Base-by-base conservation (phyloP, 2,329 filamentous ascomycete genomes). In the Ambrosiella cleistominuta region DNA sequence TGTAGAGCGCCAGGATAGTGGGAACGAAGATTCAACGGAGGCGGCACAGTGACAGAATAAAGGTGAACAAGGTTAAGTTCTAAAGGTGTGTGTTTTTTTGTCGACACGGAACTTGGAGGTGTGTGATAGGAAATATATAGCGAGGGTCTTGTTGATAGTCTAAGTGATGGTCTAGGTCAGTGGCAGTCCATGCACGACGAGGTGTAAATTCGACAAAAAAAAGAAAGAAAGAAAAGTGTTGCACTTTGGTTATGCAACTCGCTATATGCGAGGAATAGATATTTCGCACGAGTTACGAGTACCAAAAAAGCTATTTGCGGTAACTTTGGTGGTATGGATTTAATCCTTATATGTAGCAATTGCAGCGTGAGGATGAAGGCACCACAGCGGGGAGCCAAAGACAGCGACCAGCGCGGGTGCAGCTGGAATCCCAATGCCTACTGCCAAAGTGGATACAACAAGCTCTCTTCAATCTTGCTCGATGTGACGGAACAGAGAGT, bases 21-120 rank as follows among this genome's bases (percentile, higher is more conserved):
- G 42, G 51, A 42, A 54, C 38, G 15, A 56, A 60, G 27, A 56
- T 56, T 57, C 53, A 57, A 58, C 52, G 58, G 58, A 56, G 58
- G 58, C 54, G 58, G 58, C 58, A 60, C 58, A 57, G 58, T 57
- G 50, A 35, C 45, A 27, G 38, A 35, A 40, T 52, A 38, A 8
- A 57, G 38, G 51, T 37, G 51, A 19, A n/a, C 49, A 52, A 52
- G 51, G 51, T 15, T 17, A 11, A 15, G 44, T 27, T 27, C 27
- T 27, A 27, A 27, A 27, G 3, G 27, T 27, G 27, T 27, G 27
- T 27, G 2, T 27, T 27, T 27, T 27, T 27, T 27, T 27, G 27
- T 27, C 4, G 27, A 27, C 27, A 27, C 27, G 27, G 27, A 27
- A 27, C 27, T 27, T 27, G 27, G 27, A 27, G 27, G 27, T 27